Base-by-base conservation (phyloP, 306 rosid species). In the Parietaria judaica region DNA sequence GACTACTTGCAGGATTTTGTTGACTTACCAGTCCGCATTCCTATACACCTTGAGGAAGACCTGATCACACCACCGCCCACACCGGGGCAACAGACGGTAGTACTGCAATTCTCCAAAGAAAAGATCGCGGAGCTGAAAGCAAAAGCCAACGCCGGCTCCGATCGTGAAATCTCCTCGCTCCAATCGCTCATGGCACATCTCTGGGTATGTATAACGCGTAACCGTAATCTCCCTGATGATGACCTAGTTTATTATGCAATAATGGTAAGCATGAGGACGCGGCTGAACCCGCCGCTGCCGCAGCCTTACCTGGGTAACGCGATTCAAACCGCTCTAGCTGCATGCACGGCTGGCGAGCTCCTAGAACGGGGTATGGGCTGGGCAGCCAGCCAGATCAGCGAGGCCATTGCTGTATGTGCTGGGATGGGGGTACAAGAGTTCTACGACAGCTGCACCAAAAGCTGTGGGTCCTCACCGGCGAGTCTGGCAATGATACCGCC, bases 111-210 rank as follows among this genome's bases (percentile, higher is more conserved):
- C 51, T 34, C 75, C 0, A 72, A 67, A 38, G 63, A 64, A 47
- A 73, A 50, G 15, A 68, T 82, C 0, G 66, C 66, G 3, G 13
- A 70, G 36, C 70, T 82, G 13, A 82, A 78, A 64, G 60, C 59
- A 2, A 78, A 67, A 70, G 80, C 78, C 8, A 82, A 82, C 1
- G 35, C 65, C 6, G 81, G 79, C 68, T 54, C 43, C 3, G 56
- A 76, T 67, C 34, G 70, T 46, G 6, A n/a, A 5, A 10, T 11
- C 14, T 67, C 53, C 5, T 49, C 53, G 0, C 53, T 78, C 31
- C 87, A 82, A 66, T 70, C 81, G 13, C 54, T 79, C 36, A 16
- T 67, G 13, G 65, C 58, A 38, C 78, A 54, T 54, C 54, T 83
- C 4, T 83, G 88, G 88, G 58, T 54, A 0, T 61, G 49, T 10